These are phyloP conservation scores for Colletotrichum costaricense DNA, from an alignment of 2,329 filamentous ascomycete genomes.

Conservation along the genomic window DNA sequence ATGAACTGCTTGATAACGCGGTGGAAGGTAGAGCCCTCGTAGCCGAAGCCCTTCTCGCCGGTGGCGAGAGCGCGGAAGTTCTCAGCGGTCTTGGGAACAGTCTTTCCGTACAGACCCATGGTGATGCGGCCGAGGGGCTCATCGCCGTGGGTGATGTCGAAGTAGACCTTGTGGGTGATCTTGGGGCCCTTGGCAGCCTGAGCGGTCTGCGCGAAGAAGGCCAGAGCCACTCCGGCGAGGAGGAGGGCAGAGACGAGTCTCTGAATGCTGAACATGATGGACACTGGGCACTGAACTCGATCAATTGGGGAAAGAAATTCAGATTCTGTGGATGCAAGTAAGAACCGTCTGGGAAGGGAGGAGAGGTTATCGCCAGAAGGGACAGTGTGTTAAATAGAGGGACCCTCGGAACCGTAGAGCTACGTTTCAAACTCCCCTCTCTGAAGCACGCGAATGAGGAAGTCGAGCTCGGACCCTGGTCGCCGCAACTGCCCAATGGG, in stretches of 20 bases:
- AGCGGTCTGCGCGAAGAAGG: slow-evolving; percentile 80
- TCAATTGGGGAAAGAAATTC: slow-evolving; percentile 18
- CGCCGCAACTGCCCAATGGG: slow-evolving; percentile 32
- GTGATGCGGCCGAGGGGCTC: slow-evolving; percentile 79
- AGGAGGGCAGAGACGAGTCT: slow-evolving; percentile 79
- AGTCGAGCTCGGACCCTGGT: slow-evolving; percentile 32
- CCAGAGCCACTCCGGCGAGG: slow-evolving; percentile 78
- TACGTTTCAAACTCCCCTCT: slow-evolving; percentile 35
- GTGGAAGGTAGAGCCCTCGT: slow-evolving; percentile 86
- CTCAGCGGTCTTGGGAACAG: slow-evolving; percentile 79
- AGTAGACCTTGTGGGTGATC: slow-evolving; percentile 96
- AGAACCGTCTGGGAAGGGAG: slow-evolving; percentile 11
- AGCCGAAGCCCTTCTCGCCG: slow-evolving; percentile 88
- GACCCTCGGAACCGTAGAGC: slow-evolving; percentile 1
- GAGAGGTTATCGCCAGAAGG: slow-evolving; percentile 3
- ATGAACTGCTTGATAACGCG: slow-evolving; percentile 92
- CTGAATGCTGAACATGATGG: slow-evolving; percentile 80
- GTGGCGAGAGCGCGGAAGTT: slow-evolving; percentile 86
- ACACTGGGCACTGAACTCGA: slow-evolving; percentile 19
- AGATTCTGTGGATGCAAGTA: slow-evolving; percentile 9
- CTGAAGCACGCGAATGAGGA: slow-evolving; percentile 35
- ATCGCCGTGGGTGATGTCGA: slow-evolving; percentile 84
- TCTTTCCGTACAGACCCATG: slow-evolving; percentile 89
- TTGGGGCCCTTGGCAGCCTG: slow-evolving; percentile 88
- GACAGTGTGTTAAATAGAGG: slow-evolving; percentile 12